Evolutionary conservation across 495 filamentous ascomycete species (phyloP).

Genomic region (Lepraria neglecta): DNA sequence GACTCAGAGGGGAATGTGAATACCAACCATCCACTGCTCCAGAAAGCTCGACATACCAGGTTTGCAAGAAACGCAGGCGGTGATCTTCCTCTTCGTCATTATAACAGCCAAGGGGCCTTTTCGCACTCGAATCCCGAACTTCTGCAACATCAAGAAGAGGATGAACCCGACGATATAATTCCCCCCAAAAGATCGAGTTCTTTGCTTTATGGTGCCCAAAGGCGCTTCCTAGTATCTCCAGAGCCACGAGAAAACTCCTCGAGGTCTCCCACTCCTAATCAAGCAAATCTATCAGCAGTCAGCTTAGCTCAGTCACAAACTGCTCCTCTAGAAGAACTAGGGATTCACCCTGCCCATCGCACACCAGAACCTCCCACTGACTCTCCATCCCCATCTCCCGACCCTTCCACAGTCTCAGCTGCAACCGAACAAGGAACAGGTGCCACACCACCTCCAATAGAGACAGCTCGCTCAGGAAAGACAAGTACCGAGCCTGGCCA

Average conservation of each 20-base stretch:
- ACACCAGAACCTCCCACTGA: slow-evolving; percentile 13
- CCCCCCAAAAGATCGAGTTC: slow-evolving; percentile 28
- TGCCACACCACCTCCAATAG: slow-evolving; percentile 28
- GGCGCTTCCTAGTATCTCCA: slow-evolving; percentile 13
- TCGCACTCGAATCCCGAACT: slow-evolving; percentile 23
- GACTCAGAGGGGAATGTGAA: slow-evolving; percentile 25
- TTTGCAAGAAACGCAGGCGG: slow-evolving; percentile 18
- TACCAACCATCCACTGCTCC: slow-evolving; percentile 24
- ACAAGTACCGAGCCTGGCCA: slow-evolving; percentile 6
- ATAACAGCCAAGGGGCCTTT: slow-evolving; percentile 24
- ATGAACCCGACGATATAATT: slow-evolving; percentile 3
- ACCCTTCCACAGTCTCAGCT: slow-evolving; percentile 20
- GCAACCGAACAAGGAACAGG: slow-evolving; percentile 21
- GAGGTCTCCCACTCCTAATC: slow-evolving; percentile 22
- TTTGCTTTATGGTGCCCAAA: slow-evolving; percentile 20
- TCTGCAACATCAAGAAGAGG: slow-evolving; percentile 11
- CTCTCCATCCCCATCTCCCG: not conserved
- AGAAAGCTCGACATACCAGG: slow-evolving; percentile 26
- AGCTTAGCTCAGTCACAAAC: slow-evolving; percentile 14
- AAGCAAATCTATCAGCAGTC: slow-evolving; percentile 19
- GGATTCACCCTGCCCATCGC: slow-evolving; percentile 25
- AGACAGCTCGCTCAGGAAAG: slow-evolving; percentile 17
- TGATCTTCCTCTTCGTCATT: slow-evolving; percentile 28
- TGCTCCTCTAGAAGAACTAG: slow-evolving; percentile 18
- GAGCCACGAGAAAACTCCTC: slow-evolving; percentile 14